A percentile compares a stretch with the other conserved stretches of the same genome.
Conservation (phyloP, 306 rosid species). For the Dryas drummondii region DNA sequence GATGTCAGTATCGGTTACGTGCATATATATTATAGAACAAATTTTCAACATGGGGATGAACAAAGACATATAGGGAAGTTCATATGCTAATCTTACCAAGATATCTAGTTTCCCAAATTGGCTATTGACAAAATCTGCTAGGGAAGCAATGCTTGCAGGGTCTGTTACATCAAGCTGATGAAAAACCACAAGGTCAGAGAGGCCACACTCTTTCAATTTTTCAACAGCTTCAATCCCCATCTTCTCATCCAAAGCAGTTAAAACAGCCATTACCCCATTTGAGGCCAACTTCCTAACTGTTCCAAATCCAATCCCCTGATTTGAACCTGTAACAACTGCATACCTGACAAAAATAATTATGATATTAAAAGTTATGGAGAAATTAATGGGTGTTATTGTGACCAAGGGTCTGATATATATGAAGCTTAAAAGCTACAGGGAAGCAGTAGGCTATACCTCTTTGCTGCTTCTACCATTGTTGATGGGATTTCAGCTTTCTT, state of each 20-base stretch:
- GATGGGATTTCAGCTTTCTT: background rate
- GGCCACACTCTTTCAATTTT: conserved; percentile 16
- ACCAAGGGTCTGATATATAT: no score
- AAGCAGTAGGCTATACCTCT: conserved; percentile 4
- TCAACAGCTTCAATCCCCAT: conserved; percentile 33
- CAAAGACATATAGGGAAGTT: no score
- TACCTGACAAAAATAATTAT: background rate
- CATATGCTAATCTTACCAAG: conserved; percentile 25
- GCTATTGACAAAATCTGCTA: conserved; percentile 24
- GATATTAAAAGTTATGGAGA: no score
- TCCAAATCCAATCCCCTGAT: conserved; percentile 33
- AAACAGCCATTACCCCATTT: conserved; percentile 16
- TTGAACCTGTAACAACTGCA: conserved; percentile 42
- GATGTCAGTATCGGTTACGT: no score
- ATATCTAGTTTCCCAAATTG: conserved; percentile 29
- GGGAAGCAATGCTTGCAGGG: conserved; percentile 17
- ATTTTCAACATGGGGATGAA: no score
- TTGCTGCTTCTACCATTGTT: conserved; percentile 20
- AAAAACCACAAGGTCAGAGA: conserved; percentile 23
- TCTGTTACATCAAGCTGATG: conserved; percentile 39
- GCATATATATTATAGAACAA: no score
- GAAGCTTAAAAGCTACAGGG: background rate
- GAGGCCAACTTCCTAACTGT: conserved; percentile 28
- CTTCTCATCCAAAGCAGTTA: conserved; percentile 32
- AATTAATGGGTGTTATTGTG: no score